phyloP scores from a whole-genome alignment of 768 basidiomycete genomes.

The Trametes cubensis region DNA sequence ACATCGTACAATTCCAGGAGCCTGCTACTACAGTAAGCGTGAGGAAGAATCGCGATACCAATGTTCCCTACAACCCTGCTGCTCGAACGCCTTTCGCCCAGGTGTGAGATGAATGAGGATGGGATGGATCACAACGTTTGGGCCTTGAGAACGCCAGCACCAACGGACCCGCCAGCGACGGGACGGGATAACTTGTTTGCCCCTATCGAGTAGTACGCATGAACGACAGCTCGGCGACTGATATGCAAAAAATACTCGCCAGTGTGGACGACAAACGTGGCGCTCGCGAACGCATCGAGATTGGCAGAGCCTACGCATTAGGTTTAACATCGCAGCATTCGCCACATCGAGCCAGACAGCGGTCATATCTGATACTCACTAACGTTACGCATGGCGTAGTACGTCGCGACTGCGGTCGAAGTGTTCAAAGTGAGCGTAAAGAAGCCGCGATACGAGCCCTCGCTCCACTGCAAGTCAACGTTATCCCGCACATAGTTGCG shows the following conservation, averaged over 20 bases:
- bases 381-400: constrained; percentile 55
- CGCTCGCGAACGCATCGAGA: constrained; percentile 48
- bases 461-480: constrained; percentile 60
- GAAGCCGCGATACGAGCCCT: constrained; percentile 61
- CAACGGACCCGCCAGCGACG: constrained; percentile 49
- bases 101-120: too few relatives aligned
- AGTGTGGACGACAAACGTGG: constrained; percentile 43
- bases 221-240: neutral
- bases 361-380: constrained; percentile 37
- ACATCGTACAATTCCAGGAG: too few relatives aligned
- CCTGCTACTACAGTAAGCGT: too few relatives aligned
- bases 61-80: too few relatives aligned
- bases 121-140: neutral
- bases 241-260: constrained; percentile 18
- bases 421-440: constrained; percentile 55
- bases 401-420: constrained; percentile 49
- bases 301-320: constrained; percentile 42
- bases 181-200: constrained; percentile 52
- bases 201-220: constrained; percentile 27
- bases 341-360: neutral
- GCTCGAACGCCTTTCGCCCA: too few relatives aligned
- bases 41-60: too few relatives aligned
- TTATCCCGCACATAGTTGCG: constrained; percentile 43
- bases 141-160: constrained; percentile 47
- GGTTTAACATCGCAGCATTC: neutral